These are phyloP conservation scores for Daldinia eschscholtzii DNA, from an alignment of 2,329 filamentous ascomycete species.

Conservation along the genomic window DNA sequence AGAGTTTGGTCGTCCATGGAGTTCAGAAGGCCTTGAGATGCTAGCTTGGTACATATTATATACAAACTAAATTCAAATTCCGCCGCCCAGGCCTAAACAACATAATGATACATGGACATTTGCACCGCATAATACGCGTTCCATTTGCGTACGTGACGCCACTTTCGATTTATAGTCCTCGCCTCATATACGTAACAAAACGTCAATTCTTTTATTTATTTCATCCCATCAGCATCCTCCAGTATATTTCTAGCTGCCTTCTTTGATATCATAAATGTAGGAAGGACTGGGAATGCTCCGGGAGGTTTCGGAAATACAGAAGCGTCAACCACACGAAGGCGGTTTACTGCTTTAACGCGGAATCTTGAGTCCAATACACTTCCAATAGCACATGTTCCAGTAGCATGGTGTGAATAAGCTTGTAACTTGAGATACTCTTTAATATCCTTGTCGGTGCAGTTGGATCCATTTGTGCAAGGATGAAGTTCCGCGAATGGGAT, in stretches of 20 bases:
- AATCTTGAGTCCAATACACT: conserved; percentile 65
- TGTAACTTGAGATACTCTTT: conserved; percentile 45
- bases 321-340: conserved; percentile 68
- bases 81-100: too few relatives aligned
- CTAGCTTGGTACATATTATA: too few relatives aligned
- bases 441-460: conserved; percentile 41
- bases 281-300: conserved; percentile 47
- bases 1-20: too few relatives aligned
- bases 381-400: conserved; percentile 45
- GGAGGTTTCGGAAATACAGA: conserved; percentile 65
- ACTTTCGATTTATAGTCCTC: neutral
- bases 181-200: too few relatives aligned
- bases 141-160: neutral
- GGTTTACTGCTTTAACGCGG: conserved; percentile 63
- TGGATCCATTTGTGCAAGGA: conserved; percentile 36
- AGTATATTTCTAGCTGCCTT: conserved; percentile 49
- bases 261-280: conserved; percentile 49
- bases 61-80: too few relatives aligned
- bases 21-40: too few relatives aligned
- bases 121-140: too few relatives aligned
- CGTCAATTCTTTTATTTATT: neutral
- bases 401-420: conserved; percentile 46
- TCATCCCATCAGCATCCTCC: conserved; percentile 10
- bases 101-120: too few relatives aligned
- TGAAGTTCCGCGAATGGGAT: conserved; percentile 53